These are phyloP conservation scores for Coemansia sp. DNA, from an alignment of 192 early-diverging fungal genomes.

Conservation along the genomic window DNA sequence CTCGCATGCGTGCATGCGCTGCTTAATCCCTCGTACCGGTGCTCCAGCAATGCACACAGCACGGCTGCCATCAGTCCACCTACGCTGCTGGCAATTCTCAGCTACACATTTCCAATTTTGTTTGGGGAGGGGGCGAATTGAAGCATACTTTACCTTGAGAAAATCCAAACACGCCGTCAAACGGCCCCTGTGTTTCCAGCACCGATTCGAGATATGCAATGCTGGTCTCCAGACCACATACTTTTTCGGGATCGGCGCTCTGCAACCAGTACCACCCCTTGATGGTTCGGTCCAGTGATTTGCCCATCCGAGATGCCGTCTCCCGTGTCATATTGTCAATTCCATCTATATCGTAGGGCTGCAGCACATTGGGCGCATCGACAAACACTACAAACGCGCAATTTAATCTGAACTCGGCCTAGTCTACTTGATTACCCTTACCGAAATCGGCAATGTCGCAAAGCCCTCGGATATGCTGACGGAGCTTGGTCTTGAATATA, in stretches of 20 bases:
- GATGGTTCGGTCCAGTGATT: constrained; percentile 17
- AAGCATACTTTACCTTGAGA: constrained; percentile 48
- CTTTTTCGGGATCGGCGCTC: constrained; percentile 30
- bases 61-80: constrained; percentile 43
- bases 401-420: not conserved
- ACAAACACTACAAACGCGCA: constrained; percentile 32
- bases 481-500: constrained; percentile 41
- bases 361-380: constrained; percentile 36
- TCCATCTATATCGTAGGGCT: constrained; percentile 37
- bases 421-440: constrained; percentile 9
- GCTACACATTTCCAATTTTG: too few species aligned
- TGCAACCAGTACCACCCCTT: constrained; percentile 39
- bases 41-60: constrained; percentile 34
- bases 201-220: constrained; percentile 25
- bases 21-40: constrained; percentile 4
- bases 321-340: constrained; percentile 40
- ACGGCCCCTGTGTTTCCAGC: constrained; percentile 37
- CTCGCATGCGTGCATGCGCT: constrained; percentile 13
- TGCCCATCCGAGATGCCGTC: constrained; percentile 12
- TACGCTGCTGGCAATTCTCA: constrained; percentile 8
- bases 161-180: constrained; percentile 49
- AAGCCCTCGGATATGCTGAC: constrained; percentile 18
- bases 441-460: constrained; percentile 38
- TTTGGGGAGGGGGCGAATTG: too few species aligned
- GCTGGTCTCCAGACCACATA: constrained; percentile 26